These are phyloP conservation scores for Dendrocalamus sinicus DNA, from an alignment of 176 grass and related monocot species.

Conservation along the genomic window DNA sequence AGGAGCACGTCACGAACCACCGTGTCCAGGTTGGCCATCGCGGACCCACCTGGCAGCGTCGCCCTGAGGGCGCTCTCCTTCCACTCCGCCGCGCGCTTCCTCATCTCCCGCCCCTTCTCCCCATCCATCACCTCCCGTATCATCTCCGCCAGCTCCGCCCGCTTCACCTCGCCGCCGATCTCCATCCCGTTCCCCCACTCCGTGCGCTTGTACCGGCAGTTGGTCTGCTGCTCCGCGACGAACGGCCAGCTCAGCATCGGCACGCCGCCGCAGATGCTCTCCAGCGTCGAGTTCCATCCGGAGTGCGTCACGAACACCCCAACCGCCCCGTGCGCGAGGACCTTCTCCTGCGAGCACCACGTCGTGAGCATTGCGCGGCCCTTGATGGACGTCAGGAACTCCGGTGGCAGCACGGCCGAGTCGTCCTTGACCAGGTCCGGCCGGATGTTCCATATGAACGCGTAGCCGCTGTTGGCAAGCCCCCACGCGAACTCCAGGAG, in stretches of 20 bases:
- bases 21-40: slow-evolving; percentile 5
- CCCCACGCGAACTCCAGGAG: slow-evolving; percentile 82
- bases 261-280: slow-evolving; percentile 70
- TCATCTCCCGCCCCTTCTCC: too few relatives aligned
- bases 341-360: slow-evolving; percentile 78
- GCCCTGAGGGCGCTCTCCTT: not conserved
- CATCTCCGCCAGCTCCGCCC: too few relatives aligned
- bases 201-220: slow-evolving; percentile 60
- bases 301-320: slow-evolving; percentile 75
- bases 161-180: too few relatives aligned
- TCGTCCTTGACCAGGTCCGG: slow-evolving; percentile 65
- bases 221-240: slow-evolving; percentile 79
- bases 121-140: too few relatives aligned
- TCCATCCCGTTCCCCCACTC: slow-evolving; percentile 71
- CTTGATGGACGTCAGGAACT: slow-evolving; percentile 53
- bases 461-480: slow-evolving; percentile 54
- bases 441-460: slow-evolving; percentile 72
- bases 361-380: slow-evolving; percentile 51
- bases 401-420: slow-evolving; percentile 50
- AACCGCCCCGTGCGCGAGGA: slow-evolving; percentile 58
- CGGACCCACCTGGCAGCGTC: slow-evolving; percentile 34
- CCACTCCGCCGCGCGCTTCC: too few relatives aligned
- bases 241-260: slow-evolving; percentile 84
- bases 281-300: slow-evolving; percentile 81
- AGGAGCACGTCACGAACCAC: slow-evolving; percentile 28